phyloP scores from a whole-genome alignment of 306 rosid species.

The Dryas octopetala region DNA sequence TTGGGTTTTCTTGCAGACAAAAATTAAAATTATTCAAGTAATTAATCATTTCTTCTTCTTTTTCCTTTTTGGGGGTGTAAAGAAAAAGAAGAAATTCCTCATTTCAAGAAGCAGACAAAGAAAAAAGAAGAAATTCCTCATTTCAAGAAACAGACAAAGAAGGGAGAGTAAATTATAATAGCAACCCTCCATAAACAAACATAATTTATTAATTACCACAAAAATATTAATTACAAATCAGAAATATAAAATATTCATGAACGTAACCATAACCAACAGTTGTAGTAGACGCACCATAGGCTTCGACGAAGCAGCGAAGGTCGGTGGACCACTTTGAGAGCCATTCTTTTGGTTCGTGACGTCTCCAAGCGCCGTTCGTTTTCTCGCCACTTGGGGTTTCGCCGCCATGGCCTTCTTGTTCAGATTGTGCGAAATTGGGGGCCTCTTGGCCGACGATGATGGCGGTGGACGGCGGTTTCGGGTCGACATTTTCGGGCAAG shows the following conservation, averaged over 20 bases:
- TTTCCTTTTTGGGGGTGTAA: not conserved
- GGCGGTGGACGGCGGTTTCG: constrained; percentile 15
- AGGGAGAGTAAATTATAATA: not conserved
- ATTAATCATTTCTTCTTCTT: not conserved
- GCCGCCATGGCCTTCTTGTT: constrained; percentile 31
- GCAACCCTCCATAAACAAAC: not conserved
- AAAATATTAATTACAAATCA: constrained; percentile 11
- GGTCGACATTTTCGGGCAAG: constrained; percentile 37
- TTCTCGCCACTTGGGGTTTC: constrained; percentile 38
- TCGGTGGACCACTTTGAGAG: constrained; percentile 14
- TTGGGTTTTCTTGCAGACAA: not conserved
- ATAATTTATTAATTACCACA: not conserved
- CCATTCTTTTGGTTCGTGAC: constrained; percentile 44
- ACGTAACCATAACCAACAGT: not conserved
- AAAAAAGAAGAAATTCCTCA: not conserved
- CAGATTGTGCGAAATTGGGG: constrained; percentile 19
- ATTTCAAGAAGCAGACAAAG: constrained; percentile 8
- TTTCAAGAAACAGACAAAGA: not conserved
- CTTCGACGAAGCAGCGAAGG: constrained; percentile 25
- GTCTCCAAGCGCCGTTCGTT: constrained; percentile 53
- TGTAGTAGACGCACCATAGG: constrained; percentile 39
- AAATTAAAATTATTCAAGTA: no score
- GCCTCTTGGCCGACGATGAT: constrained; percentile 23
- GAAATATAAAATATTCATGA: not conserved
- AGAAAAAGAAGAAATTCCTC: not conserved